Conservation (phyloP, 345 rosid genomes). For the Arabis alpina region DNA sequence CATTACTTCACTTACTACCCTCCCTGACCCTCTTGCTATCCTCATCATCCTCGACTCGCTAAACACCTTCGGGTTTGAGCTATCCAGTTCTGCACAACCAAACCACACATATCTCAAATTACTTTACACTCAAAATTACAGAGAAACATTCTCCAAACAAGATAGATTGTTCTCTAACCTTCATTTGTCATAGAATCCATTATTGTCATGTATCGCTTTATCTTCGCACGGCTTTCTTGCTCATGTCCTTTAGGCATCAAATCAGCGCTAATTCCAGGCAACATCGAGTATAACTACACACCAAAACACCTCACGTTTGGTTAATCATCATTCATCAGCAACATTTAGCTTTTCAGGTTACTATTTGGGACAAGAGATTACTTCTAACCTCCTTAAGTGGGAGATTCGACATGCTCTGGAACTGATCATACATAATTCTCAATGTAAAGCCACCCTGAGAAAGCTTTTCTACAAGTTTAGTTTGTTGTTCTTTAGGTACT, state of each 20-base stretch:
- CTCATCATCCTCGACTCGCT: constrained; percentile 77
- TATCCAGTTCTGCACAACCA: constrained; percentile 68
- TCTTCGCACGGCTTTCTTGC: constrained; percentile 91
- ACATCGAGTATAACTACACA: constrained; percentile 79
- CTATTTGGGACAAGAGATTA: constrained; percentile 2
- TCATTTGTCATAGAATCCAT: constrained; percentile 98
- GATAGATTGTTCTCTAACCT: constrained; percentile 19
- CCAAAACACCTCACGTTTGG: constrained; percentile 9
- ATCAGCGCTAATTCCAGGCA: constrained; percentile 84
- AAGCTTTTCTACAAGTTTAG: constrained; percentile 90
- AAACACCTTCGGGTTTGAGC: constrained; percentile 79
- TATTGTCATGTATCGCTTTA: constrained; percentile 92
- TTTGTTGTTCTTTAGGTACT: constrained; percentile 93
- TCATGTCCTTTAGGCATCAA: constrained; percentile 93
- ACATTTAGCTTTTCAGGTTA: not conserved
- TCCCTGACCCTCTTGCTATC: constrained; percentile 87
- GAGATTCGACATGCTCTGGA: constrained; percentile 77
- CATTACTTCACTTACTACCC: constrained; percentile 73
- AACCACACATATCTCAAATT: too few relatives aligned
- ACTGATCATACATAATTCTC: constrained; percentile 91
- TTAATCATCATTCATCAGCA: not conserved
- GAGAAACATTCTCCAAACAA: not conserved
- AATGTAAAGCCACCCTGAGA: constrained; percentile 86
- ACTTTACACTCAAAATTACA: not conserved
- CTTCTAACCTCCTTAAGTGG: constrained; percentile 82